These are phyloP conservation scores for Carex myosuroides DNA, from an alignment of 176 grass and related monocot species.

Conservation along the genomic window DNA sequence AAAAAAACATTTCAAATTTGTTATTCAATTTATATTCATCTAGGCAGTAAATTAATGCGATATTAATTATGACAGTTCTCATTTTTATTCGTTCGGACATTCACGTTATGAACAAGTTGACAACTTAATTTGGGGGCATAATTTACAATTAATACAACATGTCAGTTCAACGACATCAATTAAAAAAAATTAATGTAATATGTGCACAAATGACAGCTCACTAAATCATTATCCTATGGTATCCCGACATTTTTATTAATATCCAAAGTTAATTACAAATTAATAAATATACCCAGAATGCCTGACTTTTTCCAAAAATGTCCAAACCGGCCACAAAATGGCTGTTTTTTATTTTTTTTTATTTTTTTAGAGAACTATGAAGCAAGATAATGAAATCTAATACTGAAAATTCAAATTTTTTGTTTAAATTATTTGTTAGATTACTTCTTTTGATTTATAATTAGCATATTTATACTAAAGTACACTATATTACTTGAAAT, in stretches of 20 bases:
- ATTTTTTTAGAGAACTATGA: too few species aligned
- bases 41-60: background rate
- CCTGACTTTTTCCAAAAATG: too few species aligned
- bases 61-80: background rate
- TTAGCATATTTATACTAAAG: too few species aligned
- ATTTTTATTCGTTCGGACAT: background rate
- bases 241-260: background rate
- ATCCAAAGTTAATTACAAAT: too few species aligned
- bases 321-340: too few species aligned
- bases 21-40: background rate
- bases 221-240: background rate
- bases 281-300: too few species aligned
- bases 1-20: background rate
- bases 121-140: background rate
- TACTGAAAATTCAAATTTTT: too few species aligned
- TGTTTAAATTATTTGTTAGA: too few species aligned
- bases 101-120: background rate
- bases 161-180: background rate
- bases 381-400: too few species aligned
- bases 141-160: background rate
- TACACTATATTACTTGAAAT: too few species aligned
- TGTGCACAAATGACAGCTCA: background rate
- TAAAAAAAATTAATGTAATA: background rate
- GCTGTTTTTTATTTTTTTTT: too few species aligned
- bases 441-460: too few species aligned